These are phyloP conservation scores for Podaxis pistillaris DNA, from an alignment of 768 basidiomycete genomes.

Conservation along the genomic window DNA sequence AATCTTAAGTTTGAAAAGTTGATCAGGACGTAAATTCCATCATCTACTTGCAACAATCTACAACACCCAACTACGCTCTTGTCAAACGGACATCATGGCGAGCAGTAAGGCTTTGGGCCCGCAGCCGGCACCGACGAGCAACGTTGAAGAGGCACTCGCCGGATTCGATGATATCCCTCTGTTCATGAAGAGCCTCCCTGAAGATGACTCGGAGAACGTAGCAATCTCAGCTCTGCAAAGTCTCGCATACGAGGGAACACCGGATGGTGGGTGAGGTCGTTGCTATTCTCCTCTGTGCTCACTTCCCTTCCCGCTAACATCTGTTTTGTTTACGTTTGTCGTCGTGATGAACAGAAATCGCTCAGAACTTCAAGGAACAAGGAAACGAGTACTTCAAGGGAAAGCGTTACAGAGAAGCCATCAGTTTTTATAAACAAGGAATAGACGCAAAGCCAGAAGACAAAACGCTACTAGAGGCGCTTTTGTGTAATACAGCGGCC, in stretches of 20 bases:
- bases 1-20: neutral
- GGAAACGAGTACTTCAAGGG: slow-evolving; percentile 94
- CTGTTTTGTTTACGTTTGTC: neutral
- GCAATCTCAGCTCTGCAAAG: slow-evolving; percentile 82
- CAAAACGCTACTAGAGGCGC: slow-evolving; percentile 50
- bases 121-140: slow-evolving; percentile 23
- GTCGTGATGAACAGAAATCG: slow-evolving; percentile 58
- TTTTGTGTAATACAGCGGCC: slow-evolving; percentile 89
- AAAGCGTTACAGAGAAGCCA: slow-evolving; percentile 83
- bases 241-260: slow-evolving; percentile 85
- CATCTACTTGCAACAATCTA: neutral
- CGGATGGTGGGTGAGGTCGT: slow-evolving; percentile 76
- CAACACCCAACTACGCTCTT: neutral
- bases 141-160: slow-evolving; percentile 38
- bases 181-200: slow-evolving; percentile 89
- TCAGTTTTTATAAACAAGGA: slow-evolving; percentile 88
- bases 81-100: neutral
- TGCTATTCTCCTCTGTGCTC: neutral
- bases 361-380: slow-evolving; percentile 90
- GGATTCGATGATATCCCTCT: slow-evolving; percentile 71
- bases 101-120: neutral
- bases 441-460: slow-evolving; percentile 82
- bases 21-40: neutral
- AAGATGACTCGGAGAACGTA: slow-evolving; percentile 60
- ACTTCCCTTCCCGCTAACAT: slow-evolving; percentile 6